Evolutionary conservation across 2,329 filamentous ascomycete species (phyloP).

Genomic region (Apiospora aurea): DNA sequence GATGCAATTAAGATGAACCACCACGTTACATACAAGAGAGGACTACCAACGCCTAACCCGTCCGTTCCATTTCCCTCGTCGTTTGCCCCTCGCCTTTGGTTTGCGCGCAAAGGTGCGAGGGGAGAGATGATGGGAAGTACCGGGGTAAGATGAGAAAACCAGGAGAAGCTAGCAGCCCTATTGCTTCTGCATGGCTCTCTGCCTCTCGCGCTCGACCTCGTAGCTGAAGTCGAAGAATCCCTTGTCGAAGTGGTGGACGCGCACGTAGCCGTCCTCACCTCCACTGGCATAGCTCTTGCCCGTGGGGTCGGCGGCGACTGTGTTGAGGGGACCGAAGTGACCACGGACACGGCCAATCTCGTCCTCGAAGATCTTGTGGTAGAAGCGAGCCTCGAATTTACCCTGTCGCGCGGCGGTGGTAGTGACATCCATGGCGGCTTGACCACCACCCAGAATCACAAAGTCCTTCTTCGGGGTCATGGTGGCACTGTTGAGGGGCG

Average conservation of each 20-base stretch:
- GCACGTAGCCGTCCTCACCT: slow-evolving; percentile 97
- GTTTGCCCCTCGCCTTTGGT: background rate
- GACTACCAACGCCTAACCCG: slow-evolving; percentile 23
- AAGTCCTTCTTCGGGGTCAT: slow-evolving; percentile 97
- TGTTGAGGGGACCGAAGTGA: slow-evolving; percentile 97
- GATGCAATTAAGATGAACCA: slow-evolving; percentile 24
- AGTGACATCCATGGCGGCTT: slow-evolving; percentile 98
- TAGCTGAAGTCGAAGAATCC: slow-evolving; percentile 98
- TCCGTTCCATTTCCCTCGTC: slow-evolving; percentile 22
- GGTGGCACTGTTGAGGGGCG: slow-evolving; percentile 92
- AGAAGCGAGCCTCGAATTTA: slow-evolving; percentile 99
- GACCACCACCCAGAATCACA: slow-evolving; percentile 96
- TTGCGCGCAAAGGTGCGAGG: background rate
- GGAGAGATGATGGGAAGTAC: slow-evolving; percentile 7
- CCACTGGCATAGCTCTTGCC: slow-evolving; percentile 94
- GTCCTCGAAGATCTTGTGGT: slow-evolving; percentile 99
- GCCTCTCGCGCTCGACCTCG: slow-evolving; percentile 90
- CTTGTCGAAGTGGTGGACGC: slow-evolving; percentile 98
- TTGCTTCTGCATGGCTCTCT: slow-evolving; percentile 47
- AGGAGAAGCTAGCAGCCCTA: slow-evolving; percentile 14
- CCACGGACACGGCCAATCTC: slow-evolving; percentile 97
- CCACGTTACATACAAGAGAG: slow-evolving; percentile 22
- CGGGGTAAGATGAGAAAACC: slow-evolving; percentile 18
- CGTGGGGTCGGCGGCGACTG: slow-evolving; percentile 89
- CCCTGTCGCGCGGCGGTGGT: slow-evolving; percentile 92